Conservation (phyloP, 2,329 filamentous ascomycete genomes). For the Trichocomaceae sp. region DNA sequence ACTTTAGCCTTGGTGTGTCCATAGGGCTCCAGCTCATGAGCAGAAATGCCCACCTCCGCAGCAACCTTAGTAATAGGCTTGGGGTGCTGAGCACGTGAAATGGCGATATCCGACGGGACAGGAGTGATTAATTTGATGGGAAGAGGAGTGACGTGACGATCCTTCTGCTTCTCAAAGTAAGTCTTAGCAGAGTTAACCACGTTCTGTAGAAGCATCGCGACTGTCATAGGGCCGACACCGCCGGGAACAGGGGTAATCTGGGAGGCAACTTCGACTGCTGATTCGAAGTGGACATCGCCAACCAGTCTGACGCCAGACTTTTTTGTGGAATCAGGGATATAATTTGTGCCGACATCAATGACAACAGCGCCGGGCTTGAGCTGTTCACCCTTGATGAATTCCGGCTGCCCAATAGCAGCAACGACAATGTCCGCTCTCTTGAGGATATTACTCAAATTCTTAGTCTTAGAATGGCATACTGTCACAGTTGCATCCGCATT, state of each 20-base stretch:
- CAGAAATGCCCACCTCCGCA: slow-evolving; percentile 75
- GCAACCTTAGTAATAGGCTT: slow-evolving; percentile 84
- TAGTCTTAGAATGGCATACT: slow-evolving; percentile 85
- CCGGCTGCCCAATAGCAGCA: slow-evolving; percentile 80
- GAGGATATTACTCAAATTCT: slow-evolving; percentile 64
- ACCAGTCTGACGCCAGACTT: slow-evolving; percentile 90
- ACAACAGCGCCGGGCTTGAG: slow-evolving; percentile 91
- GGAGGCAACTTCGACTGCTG: slow-evolving; percentile 77
- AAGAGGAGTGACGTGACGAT: slow-evolving; percentile 72
- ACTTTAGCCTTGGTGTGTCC: slow-evolving; percentile 96
- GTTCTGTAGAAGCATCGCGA: slow-evolving; percentile 95
- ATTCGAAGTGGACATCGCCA: slow-evolving; percentile 88
- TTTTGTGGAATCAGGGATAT: slow-evolving; percentile 77
- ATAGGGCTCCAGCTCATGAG: slow-evolving; percentile 89
- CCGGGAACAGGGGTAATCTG: slow-evolving; percentile 94
- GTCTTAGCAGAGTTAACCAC: slow-evolving; percentile 78
- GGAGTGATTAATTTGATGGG: slow-evolving; percentile 71
- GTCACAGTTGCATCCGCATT: slow-evolving; percentile 96
- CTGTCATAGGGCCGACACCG: slow-evolving; percentile 96
- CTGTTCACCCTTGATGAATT: slow-evolving; percentile 92
- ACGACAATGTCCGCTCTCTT: slow-evolving; percentile 84
- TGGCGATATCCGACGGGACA: slow-evolving; percentile 91
- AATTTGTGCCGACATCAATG: slow-evolving; percentile 97
- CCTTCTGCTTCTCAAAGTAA: slow-evolving; percentile 77
- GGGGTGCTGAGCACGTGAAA: slow-evolving; percentile 83